Base-by-base conservation (phyloP, 768 basidiomycete genomes). In the Phanerodontia chrysosporium region DNA sequence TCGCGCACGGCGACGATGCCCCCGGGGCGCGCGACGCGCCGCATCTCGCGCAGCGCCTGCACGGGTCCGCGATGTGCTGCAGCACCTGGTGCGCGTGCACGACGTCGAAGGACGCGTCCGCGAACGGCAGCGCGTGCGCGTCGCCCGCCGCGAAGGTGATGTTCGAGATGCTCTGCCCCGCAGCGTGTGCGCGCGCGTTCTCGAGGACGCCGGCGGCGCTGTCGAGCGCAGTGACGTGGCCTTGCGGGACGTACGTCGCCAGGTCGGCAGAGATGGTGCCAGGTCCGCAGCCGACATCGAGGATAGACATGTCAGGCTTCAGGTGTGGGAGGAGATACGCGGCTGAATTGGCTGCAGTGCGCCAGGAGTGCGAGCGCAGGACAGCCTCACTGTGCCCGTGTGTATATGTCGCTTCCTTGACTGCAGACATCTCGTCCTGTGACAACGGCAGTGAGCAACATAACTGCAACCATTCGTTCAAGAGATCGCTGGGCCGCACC, bases 261-360 rank as follows among this genome's bases (percentile, higher is more conserved):
- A 83, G 67, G 53, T 76, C 76, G 29, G 65, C 58, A 0, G 79
- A 79, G 65, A 83, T 82, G 9, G 77, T 78, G 0, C 80, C 82
- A 0, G 82, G 81, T 0, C 82, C 81, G 60, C 78, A 82, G 10
- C 81, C 81, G 39, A 82, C 64, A 62, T 83, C 82, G 39, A 83
- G 76, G 57, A 83, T 73, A 30, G 66, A 58, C 73, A 77, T 73
- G 51, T 66, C 51, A 0, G 76, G 75, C 25, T 70, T 65, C 28
- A 80, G 64, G 32, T 71, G 66, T 7, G 68, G 66, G 35, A 80
- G 57, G 22, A 82, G 71, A 63, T 76, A 76, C 0, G 69, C 69
- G 3, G 78, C 76, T 0, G 76, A 78, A 65, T 79, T 77, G 16
- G 71, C 56, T 14, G 70, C 78, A 12, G 78, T 81, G 25, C 69